Conservation (phyloP, 1,284 basidiomycete genomes). For the Ceratobasidium sp. region DNA sequence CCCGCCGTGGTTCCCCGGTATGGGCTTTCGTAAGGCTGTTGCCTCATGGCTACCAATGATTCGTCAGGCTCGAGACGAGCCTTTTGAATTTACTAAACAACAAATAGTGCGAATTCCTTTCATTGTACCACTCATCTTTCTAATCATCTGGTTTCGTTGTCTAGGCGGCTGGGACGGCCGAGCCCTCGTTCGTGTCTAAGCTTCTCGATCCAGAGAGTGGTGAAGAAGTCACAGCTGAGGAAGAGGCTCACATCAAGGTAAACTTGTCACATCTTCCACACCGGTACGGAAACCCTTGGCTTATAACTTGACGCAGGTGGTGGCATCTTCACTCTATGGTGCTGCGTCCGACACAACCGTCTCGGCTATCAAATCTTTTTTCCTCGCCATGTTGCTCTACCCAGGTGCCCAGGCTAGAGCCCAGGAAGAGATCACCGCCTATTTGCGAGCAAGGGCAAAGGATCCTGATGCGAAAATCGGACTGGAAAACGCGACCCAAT, state of each 20-base stretch:
- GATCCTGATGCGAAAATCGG: no score
- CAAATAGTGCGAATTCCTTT: constrained; percentile 43
- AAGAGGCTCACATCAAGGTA: constrained; percentile 47
- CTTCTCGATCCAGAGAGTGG: constrained; percentile 43
- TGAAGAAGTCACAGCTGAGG: constrained; percentile 40
- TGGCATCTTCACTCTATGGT: constrained; percentile 47
- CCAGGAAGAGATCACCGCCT: constrained; percentile 18
- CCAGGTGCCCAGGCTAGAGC: constrained; percentile 29
- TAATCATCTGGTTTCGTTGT: not conserved
- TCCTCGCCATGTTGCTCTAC: constrained; percentile 34
- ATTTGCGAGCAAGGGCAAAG: constrained; percentile 1
- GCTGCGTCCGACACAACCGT: constrained; percentile 43
- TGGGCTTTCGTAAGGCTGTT: constrained; percentile 45
- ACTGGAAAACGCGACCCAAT: not conserved
- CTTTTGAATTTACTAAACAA: constrained; percentile 45
- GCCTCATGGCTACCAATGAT: constrained; percentile 42
- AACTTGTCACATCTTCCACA: no score
- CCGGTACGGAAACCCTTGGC: not conserved
- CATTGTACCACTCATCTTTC: not conserved
- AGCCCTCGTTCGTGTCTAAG: constrained; percentile 46
- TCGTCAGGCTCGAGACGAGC: constrained; percentile 43
- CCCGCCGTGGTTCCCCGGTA: constrained; percentile 48
- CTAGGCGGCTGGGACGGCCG: constrained; percentile 46
- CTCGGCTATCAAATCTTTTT: constrained; percentile 23
- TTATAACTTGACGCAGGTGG: not conserved